phyloP scores from a whole-genome alignment of 345 rosid species.

The Acer campestre region DNA sequence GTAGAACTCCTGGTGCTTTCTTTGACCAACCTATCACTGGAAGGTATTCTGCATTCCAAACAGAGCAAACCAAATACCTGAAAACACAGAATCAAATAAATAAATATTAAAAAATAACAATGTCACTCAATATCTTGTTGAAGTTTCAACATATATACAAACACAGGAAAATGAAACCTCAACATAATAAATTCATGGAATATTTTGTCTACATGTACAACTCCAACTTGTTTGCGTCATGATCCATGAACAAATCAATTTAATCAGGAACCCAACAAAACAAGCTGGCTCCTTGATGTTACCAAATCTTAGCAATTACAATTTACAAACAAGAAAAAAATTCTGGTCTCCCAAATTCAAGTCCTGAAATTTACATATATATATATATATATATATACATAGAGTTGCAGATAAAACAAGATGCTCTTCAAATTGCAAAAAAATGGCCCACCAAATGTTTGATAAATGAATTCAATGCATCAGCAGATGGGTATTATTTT shows the following conservation, averaged over 20 bases:
- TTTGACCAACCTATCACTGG: too few relatives aligned
- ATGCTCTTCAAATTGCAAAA: not conserved
- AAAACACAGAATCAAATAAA: too few relatives aligned
- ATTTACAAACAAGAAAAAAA: not conserved
- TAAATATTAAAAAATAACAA: too few relatives aligned
- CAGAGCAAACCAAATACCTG: too few relatives aligned
- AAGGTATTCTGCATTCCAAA: too few relatives aligned
- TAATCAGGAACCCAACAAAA: not conserved
- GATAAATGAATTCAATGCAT: not conserved
- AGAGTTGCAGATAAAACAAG: not conserved
- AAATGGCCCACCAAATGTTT: slow-evolving; percentile 10
- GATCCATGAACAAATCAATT: not conserved
- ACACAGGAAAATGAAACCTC: too few relatives aligned
- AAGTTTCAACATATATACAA: too few relatives aligned
- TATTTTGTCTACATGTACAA: too few relatives aligned
- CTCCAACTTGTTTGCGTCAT: too few relatives aligned
- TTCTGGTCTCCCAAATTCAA: not conserved
- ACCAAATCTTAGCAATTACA: not conserved
- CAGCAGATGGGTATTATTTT: not conserved
- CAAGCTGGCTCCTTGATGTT: not conserved
- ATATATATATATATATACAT: not conserved
- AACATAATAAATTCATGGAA: too few relatives aligned
- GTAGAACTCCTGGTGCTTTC: too few relatives aligned
- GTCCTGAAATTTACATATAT: not conserved
- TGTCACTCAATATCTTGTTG: too few relatives aligned